Evolutionary conservation across 2,329 filamentous ascomycete genomes (phyloP), one percentile per base, ranked within the genome.

Genomic region (Penicillium hesseltinei): DNA sequence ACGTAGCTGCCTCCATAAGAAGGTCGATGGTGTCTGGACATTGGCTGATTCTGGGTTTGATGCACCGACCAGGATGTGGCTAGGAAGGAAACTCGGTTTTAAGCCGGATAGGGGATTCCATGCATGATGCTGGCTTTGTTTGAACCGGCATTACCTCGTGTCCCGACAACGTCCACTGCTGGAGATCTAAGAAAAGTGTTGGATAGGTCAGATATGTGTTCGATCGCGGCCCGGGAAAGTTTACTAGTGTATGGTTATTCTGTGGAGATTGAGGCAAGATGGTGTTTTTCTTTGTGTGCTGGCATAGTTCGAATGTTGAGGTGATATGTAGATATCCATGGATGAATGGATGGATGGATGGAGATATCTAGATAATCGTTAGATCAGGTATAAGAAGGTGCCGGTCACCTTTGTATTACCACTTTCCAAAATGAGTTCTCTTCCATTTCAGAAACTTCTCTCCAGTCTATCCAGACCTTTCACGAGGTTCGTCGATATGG

Each of bases 251-350:
- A 29, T 31, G 19, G 49, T 33, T 51, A 15, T n/a, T 17, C 21
- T 45, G 4, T 27, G 17, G 39, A n/a, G 21, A 21, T 36, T 11
- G 7, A 25, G 42, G n/a, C 25, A 17, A 17, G n/a, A 19, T 35
- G n/a, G n/a, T 10, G 36, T 0, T n/a, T 51, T 51, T 55, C 46
- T 55, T 56, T 51, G 39, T 56, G 6, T 35, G 53, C 19, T 56
- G 53, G 39, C 38, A 27, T 36, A 15, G 11, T 15, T 15, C 31
- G 8, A 10, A n/a, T 38, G 27, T 21, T 21, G 27, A 13, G 25
- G 2, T 39, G 36, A 21, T 19, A 39, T 39, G n/a, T 38, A 10
- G 11, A 29, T 29, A 29, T 29, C 9, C 9, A 29, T 29, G 27
- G 9, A 29, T 15, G 11, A 5, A 31, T 31, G 29, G 10, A 29